Conservation (phyloP, 1,284 basidiomycete genomes). For the Pseudozyma tsukubaensis region DNA sequence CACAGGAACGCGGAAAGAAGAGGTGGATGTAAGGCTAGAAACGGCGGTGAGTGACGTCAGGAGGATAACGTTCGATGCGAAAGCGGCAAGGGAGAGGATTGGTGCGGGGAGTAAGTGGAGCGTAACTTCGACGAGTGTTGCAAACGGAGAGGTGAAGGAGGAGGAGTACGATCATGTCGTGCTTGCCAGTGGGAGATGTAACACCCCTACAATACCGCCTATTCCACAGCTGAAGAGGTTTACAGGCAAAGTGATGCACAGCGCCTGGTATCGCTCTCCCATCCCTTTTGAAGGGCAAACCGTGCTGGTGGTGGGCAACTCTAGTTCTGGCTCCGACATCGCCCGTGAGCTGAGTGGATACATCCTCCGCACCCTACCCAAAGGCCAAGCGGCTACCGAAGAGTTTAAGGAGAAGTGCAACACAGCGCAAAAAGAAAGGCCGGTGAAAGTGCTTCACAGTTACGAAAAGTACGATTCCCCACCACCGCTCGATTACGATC, state of each 20-base stretch:
- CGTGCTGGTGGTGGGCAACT: constrained; percentile 72
- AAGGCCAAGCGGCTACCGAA: constrained; percentile 19
- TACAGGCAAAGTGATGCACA: constrained; percentile 70
- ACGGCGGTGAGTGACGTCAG: constrained; percentile 67
- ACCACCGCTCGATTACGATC: constrained; percentile 64
- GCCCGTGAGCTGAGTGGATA: constrained; percentile 70
- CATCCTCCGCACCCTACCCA: constrained; percentile 38
- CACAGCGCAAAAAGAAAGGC: not conserved
- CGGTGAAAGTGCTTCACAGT: constrained; percentile 42
- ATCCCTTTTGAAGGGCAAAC: constrained; percentile 61
- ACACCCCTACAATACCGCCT: constrained; percentile 70
- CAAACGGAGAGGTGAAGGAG: constrained; percentile 1
- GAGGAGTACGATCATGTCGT: constrained; percentile 55
- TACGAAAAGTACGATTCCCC: constrained; percentile 52
- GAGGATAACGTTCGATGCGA: not conserved
- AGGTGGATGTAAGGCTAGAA: constrained; percentile 65
- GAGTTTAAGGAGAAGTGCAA: constrained; percentile 22
- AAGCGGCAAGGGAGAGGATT: not conserved
- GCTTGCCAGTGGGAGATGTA: constrained; percentile 72
- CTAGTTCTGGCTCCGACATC: constrained; percentile 72
- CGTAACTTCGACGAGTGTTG: constrained; percentile 9
- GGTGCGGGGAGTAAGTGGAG: constrained; percentile 55
- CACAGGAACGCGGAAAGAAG: not conserved
- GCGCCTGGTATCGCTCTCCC: constrained; percentile 71
- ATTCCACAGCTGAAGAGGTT: constrained; percentile 70